phyloP scores from a whole-genome alignment of 2,329 filamentous ascomycete species.

The Paracorniculantispora psalliotae region DNA sequence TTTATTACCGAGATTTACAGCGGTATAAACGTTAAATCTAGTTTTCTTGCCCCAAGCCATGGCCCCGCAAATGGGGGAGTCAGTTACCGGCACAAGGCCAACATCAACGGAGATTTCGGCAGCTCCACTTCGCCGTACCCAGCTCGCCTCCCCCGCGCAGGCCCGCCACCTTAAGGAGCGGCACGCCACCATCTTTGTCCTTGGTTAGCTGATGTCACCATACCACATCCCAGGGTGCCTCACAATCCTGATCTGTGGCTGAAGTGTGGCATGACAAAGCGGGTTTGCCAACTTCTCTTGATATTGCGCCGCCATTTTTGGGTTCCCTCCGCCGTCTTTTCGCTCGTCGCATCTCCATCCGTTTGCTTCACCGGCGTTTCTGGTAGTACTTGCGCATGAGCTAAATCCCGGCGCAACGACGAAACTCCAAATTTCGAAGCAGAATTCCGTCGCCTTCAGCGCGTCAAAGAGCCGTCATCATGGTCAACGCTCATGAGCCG shows the following conservation, averaged over 20 bases:
- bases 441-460: neutral
- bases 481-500: conserved; percentile 56
- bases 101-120: neutral
- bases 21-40: too few relatives aligned
- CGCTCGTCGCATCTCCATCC: neutral
- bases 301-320: neutral
- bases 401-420: neutral
- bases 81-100: neutral
- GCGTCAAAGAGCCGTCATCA: conserved; percentile 22
- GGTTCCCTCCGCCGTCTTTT: neutral
- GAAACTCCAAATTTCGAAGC: neutral
- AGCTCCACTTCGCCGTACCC: neutral
- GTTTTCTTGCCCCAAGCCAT: too few relatives aligned
- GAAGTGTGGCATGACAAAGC: neutral
- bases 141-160: neutral
- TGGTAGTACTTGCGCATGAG: neutral
- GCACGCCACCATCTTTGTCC: too few relatives aligned
- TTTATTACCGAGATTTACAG: too few relatives aligned
- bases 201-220: neutral
- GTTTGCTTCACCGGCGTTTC: neutral
- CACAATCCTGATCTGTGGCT: neutral
- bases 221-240: neutral
- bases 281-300: neutral
- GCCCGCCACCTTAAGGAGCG: conserved; percentile 1
- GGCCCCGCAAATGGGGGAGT: too few relatives aligned